Percentiles rank a stretch among this genome's conserved stretches.
Conservation (phyloP, 2,329 filamentous ascomycete species). For the Trichophaea hybrida region DNA sequence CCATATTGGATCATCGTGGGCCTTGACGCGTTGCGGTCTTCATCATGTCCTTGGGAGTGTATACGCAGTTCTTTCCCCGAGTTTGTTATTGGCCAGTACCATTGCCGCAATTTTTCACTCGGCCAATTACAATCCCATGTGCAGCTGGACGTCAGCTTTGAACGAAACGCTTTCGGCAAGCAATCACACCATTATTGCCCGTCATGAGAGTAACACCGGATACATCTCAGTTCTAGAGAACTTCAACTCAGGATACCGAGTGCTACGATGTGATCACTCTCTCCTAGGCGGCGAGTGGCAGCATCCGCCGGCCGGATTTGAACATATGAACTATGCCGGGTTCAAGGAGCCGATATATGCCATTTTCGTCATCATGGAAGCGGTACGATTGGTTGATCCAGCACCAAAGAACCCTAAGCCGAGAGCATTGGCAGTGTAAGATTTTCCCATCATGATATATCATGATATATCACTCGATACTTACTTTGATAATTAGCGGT, state of each 20-base stretch:
- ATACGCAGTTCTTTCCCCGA: conserved; percentile 49
- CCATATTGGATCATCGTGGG: conserved; percentile 46
- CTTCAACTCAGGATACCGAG: conserved; percentile 52
- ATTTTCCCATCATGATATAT: conserved; percentile 11
- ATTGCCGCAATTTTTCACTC: conserved; percentile 62
- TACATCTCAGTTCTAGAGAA: conserved; percentile 86
- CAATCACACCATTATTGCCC: conserved; percentile 63
- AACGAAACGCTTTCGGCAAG: conserved; percentile 51
- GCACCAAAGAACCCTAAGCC: conserved; percentile 47
- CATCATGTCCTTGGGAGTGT: conserved; percentile 51
- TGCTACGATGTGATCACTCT: conserved; percentile 87
- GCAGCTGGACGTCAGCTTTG: conserved; percentile 44
- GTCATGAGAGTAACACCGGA: conserved; percentile 74
- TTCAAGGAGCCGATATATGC: conserved; percentile 81
- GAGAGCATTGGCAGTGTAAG: conserved; percentile 73
- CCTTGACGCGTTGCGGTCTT: conserved; percentile 57
- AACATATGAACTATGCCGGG: conserved; percentile 34
- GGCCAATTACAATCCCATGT: conserved; percentile 52
- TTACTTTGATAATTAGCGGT: conserved; percentile 41
- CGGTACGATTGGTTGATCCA: conserved; percentile 63
- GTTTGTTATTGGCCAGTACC: conserved; percentile 47
- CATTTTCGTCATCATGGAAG: conserved; percentile 91
- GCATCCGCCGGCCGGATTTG: conserved; percentile 34
- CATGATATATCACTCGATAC: background rate
- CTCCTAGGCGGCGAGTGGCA: conserved; percentile 87